A percentile compares a stretch with the other conserved stretches of the same genome.
These are phyloP conservation scores for Solanum appendiculatum DNA, from an alignment of 257 asterid genomes.

Conservation along the genomic window DNA sequence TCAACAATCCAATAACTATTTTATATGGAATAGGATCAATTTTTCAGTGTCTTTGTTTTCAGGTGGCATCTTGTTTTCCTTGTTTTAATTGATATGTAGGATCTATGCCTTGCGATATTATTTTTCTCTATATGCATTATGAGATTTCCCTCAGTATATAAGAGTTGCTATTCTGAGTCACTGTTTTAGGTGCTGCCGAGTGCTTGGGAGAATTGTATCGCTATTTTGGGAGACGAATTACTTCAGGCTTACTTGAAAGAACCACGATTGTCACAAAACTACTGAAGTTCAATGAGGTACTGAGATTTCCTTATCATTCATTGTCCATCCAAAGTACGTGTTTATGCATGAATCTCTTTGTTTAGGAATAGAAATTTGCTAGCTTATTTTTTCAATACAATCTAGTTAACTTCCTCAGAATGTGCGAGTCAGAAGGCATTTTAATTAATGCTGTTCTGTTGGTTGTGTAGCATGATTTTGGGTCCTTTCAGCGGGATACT, in stretches of 20 bases:
- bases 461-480: background rate
- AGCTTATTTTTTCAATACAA: background rate
- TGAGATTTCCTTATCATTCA: conserved; percentile 1
- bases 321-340: conserved; percentile 6
- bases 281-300: conserved; percentile 79
- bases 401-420: background rate
- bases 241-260: conserved; percentile 90
- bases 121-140: background rate
- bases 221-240: conserved; percentile 70
- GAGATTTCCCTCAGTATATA: background rate
- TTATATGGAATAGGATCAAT: background rate
- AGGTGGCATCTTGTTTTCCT: background rate
- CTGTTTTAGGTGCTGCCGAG: conserved; percentile 69
- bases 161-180: background rate
- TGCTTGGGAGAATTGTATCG: conserved; percentile 89
- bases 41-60: background rate
- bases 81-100: background rate
- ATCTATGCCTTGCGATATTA: background rate
- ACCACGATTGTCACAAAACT: conserved; percentile 63
- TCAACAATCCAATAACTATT: background rate
- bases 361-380: background rate
- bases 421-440: background rate
- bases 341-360: background rate
- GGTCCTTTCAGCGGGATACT: background rate
- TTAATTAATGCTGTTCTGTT: background rate